A percentile compares a stretch with the other conserved stretches of the same genome.
phyloP scores from a whole-genome alignment of 306 rosid genomes.

The Cajanus cajan region DNA sequence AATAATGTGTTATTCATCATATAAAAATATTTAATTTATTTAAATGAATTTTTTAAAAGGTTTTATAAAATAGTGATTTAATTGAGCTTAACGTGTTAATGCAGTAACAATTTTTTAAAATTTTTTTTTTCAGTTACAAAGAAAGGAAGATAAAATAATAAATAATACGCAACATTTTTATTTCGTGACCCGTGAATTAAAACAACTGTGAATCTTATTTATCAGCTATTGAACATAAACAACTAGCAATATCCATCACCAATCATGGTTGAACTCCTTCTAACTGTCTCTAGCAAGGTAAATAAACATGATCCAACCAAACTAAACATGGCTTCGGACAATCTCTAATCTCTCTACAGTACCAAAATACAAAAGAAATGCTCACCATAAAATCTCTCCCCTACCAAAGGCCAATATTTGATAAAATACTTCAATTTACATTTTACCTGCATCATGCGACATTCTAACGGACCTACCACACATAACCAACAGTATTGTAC shows the following conservation, averaged over 20 bases:
- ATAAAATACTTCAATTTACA: constrained; percentile 26
- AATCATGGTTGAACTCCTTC: not conserved
- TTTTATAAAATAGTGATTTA: no score
- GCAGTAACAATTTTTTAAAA: no score
- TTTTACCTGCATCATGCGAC: constrained; percentile 36
- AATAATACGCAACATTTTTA: no score
- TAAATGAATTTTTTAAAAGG: no score
- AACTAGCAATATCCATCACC: not conserved
- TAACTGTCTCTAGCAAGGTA: constrained; percentile 4
- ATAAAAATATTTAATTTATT: no score
- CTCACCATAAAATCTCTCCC: constrained; percentile 11
- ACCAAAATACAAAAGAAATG: constrained; percentile 29
- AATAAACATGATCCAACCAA: constrained; percentile 27
- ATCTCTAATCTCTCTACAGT: constrained; percentile 5
- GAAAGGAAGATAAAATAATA: no score
- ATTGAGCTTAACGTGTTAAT: no score
- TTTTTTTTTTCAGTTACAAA: no score
- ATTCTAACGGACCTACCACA: constrained; percentile 48
- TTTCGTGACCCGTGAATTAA: no score
- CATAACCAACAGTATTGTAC: constrained; percentile 42
- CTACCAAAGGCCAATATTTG: not conserved
- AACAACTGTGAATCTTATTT: not conserved
- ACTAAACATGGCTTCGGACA: constrained; percentile 11
- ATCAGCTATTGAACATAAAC: not conserved
- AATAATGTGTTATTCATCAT: no score